These are phyloP conservation scores for Pezicula neosporulosa DNA, from an alignment of 2,329 filamentous ascomycete species.

Conservation along the genomic window DNA sequence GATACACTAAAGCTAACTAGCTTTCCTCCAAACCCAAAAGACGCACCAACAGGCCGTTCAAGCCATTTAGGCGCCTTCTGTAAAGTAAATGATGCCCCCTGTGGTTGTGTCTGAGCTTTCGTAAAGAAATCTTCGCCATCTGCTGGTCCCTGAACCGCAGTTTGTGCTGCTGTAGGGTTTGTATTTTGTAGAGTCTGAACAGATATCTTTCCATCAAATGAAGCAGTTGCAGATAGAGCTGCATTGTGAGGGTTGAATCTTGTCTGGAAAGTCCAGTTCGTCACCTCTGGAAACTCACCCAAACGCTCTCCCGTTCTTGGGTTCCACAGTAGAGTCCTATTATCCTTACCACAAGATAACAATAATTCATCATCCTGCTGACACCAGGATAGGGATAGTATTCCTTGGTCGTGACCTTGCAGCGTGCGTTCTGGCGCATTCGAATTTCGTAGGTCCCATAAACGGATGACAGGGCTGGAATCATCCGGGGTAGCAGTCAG, in stretches of 20 bases:
- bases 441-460: constrained; percentile 96
- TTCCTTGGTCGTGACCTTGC: constrained; percentile 89
- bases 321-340: constrained; percentile 94
- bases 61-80: constrained; percentile 87
- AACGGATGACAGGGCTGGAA: constrained; percentile 78
- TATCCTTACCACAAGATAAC: constrained; percentile 94
- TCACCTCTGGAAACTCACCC: constrained; percentile 93
- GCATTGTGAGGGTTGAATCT: constrained; percentile 93
- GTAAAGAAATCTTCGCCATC: constrained; percentile 97
- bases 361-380: constrained; percentile 83
- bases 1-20: constrained; percentile 70
- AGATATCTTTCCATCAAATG: constrained; percentile 94
- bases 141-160: constrained; percentile 62
- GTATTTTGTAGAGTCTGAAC: constrained; percentile 94
- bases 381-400: constrained; percentile 95
- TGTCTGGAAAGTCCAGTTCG: constrained; percentile 99
- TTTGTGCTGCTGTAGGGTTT: constrained; percentile 70
- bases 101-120: constrained; percentile 86
- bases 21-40: constrained; percentile 95
- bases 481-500: constrained; percentile 90
- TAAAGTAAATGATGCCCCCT: constrained; percentile 85
- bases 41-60: constrained; percentile 77
- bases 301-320: constrained; percentile 83
- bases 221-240: constrained; percentile 87
- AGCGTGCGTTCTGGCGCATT: constrained; percentile 89